Conservation (phyloP, 75 land plant species). For the Pinus albicaulis region DNA sequence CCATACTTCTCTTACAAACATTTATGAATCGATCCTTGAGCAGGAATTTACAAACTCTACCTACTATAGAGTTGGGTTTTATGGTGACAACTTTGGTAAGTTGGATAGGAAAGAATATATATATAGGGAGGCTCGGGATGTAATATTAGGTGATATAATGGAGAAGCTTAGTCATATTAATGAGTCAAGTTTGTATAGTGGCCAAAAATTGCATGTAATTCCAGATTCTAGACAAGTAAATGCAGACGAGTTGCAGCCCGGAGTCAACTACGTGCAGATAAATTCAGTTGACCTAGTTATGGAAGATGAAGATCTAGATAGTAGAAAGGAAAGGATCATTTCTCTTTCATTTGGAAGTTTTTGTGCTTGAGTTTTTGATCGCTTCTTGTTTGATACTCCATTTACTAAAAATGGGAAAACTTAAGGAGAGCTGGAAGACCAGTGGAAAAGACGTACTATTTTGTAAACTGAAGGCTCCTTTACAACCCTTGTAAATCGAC, state of each 20-base stretch:
- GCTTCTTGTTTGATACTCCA: slow-evolving; percentile 95
- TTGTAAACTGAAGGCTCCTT: slow-evolving; percentile 94
- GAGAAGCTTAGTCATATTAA: slow-evolving; percentile 93
- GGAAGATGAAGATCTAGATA: slow-evolving; percentile 97
- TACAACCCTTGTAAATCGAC: slow-evolving; percentile 92
- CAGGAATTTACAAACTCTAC: slow-evolving; percentile 98
- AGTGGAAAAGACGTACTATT: slow-evolving; percentile 96
- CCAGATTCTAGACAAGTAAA: slow-evolving; percentile 99
- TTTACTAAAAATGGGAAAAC: slow-evolving; percentile 98
- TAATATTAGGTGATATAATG: slow-evolving; percentile 97
- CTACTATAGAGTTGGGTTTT: slow-evolving; percentile 98
- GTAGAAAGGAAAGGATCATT: slow-evolving; percentile 83
- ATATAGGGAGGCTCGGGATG: slow-evolving; percentile 95
- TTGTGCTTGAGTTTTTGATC: slow-evolving; percentile 93
- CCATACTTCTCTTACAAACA: slow-evolving; percentile 83
- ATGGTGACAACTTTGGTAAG: slow-evolving; percentile 91
- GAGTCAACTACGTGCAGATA: slow-evolving; percentile 91
- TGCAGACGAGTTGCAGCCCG: slow-evolving; percentile 84
- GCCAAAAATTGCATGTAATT: slow-evolving; percentile 86
- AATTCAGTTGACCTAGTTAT: slow-evolving; percentile 98
- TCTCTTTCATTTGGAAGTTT: slow-evolving; percentile 70
- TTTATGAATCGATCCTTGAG: slow-evolving; percentile 94
- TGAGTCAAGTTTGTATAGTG: slow-evolving; percentile 82
- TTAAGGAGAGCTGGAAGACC: slow-evolving; percentile 97
- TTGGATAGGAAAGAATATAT: slow-evolving; percentile 87